Evolutionary conservation across 2,329 filamentous ascomycete genomes (phyloP).

Genomic region (Fusarium pseudocircinatum): DNA sequence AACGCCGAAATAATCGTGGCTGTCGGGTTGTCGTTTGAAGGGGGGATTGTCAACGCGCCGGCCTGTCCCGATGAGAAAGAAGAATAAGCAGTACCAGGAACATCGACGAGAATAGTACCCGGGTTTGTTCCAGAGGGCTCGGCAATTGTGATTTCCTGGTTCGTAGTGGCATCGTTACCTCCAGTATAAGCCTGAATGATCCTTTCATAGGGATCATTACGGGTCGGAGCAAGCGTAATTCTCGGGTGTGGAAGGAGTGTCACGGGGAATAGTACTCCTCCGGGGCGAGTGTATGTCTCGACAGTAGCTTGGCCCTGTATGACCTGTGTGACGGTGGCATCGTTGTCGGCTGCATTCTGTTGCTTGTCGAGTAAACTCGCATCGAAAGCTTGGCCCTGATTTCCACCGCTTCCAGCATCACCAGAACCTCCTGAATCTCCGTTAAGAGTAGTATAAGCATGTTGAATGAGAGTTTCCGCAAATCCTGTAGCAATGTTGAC

Average conservation of each 20-base stretch:
- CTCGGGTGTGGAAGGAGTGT: conserved; percentile 26
- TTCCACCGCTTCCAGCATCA: conserved; percentile 3
- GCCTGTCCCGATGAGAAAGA: conserved; percentile 25
- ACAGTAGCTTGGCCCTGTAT: neutral
- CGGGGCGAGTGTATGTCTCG: conserved; percentile 15
- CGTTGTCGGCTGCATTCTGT: neutral
- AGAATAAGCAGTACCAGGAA: conserved; percentile 28
- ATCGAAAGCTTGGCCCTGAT: conserved; percentile 16
- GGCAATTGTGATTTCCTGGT: conserved; percentile 30
- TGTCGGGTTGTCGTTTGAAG: conserved; percentile 24
- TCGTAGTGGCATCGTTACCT: conserved; percentile 18
- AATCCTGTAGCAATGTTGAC: conserved; percentile 20
- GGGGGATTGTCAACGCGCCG: conserved; percentile 27
- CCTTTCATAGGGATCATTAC: conserved; percentile 28
- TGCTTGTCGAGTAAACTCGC: conserved; percentile 7
- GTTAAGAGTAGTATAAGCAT: conserved; percentile 17
- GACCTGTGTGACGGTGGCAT: conserved; percentile 6
- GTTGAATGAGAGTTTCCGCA: conserved; percentile 21
- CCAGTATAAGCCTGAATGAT: conserved; percentile 32
- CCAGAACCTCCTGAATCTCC: conserved; percentile 4
- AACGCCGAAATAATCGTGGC: conserved; percentile 27
- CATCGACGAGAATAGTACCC: conserved; percentile 27
- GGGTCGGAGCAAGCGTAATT: conserved; percentile 26
- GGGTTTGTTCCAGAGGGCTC: conserved; percentile 26
- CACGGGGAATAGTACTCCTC: conserved; percentile 17